Evolutionary conservation across 2,329 filamentous ascomycete species (phyloP).

Genomic region (Diaporthe humulicola): DNA sequence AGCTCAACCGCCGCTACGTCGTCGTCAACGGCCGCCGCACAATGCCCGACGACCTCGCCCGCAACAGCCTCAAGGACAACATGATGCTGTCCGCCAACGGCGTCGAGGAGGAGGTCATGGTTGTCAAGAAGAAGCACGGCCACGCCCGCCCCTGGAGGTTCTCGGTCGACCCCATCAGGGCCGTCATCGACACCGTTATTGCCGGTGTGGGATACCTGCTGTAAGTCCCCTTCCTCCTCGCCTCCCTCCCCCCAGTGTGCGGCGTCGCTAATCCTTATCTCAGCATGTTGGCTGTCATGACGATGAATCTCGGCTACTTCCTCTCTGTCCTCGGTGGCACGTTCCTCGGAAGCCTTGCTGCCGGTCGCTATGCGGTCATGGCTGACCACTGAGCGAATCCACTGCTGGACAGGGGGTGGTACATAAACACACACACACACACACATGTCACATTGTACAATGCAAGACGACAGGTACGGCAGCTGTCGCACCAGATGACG

Average conservation of each 20-base stretch:
- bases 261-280: background rate
- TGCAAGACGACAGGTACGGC: constrained; percentile 12
- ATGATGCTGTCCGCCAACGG: constrained; percentile 81
- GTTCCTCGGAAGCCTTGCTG: constrained; percentile 87
- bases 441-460: constrained; percentile 10
- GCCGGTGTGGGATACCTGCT: constrained; percentile 87
- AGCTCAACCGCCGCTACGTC: constrained; percentile 82
- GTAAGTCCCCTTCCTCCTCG: constrained; percentile 66
- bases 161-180: constrained; percentile 82
- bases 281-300: constrained; percentile 94
- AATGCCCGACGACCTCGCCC: constrained; percentile 69
- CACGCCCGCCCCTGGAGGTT: constrained; percentile 81
- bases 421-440: background rate
- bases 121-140: constrained; percentile 72
- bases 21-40: constrained; percentile 75
- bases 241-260: constrained; percentile 20
- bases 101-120: constrained; percentile 82
- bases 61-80: constrained; percentile 73
- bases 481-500: background rate
- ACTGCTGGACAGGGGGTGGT: constrained; percentile 23
- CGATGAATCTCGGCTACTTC: constrained; percentile 85
- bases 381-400: constrained; percentile 59
- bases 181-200: constrained; percentile 77
- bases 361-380: constrained; percentile 75
- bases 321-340: constrained; percentile 79